Percentiles rank a stretch among this genome's conserved stretches.
Conservation (phyloP, 306 rosid genomes). For the Carpinus viminea region DNA sequence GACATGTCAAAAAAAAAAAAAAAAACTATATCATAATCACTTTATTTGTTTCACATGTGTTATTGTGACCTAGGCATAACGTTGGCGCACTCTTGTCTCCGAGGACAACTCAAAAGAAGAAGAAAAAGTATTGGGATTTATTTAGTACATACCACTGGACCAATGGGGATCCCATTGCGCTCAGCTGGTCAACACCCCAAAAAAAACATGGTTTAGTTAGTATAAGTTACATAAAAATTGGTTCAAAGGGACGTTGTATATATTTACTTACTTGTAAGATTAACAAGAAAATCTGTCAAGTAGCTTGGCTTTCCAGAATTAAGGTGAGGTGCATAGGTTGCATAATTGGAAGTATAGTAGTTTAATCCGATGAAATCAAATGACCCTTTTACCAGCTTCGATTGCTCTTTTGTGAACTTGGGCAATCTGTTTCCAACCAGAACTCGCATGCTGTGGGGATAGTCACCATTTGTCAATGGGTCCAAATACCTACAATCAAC, state of each 20-base stretch:
- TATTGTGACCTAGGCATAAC: constrained; percentile 25
- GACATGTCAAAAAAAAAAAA: too few species aligned
- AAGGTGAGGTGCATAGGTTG: constrained; percentile 11
- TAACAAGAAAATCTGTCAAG: constrained; percentile 23
- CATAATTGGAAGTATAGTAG: constrained; percentile 30
- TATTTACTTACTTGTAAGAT: constrained; percentile 6
- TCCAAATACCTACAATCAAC: constrained; percentile 30
- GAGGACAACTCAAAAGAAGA: background rate
- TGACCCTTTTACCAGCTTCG: constrained; percentile 14
- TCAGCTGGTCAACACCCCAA: too few species aligned
- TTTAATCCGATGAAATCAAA: constrained; percentile 40
- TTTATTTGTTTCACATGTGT: too few species aligned
- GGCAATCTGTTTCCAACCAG: constrained; percentile 37
- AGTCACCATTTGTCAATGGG: constrained; percentile 36
- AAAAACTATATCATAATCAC: too few species aligned
- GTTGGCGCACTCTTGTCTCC: constrained; percentile 27
- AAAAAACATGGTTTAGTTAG: background rate
- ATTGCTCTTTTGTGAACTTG: constrained; percentile 22
- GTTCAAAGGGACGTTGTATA: too few species aligned
- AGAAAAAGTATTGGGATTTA: too few species aligned
- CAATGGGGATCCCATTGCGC: too few species aligned
- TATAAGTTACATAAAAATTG: background rate
- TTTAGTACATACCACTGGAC: too few species aligned
- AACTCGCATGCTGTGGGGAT: constrained; percentile 32
- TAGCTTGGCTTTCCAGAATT: constrained; percentile 12